Evolutionary conservation across 106 monocot genomes (phyloP).

Genomic region (Triglochin maritima): DNA sequence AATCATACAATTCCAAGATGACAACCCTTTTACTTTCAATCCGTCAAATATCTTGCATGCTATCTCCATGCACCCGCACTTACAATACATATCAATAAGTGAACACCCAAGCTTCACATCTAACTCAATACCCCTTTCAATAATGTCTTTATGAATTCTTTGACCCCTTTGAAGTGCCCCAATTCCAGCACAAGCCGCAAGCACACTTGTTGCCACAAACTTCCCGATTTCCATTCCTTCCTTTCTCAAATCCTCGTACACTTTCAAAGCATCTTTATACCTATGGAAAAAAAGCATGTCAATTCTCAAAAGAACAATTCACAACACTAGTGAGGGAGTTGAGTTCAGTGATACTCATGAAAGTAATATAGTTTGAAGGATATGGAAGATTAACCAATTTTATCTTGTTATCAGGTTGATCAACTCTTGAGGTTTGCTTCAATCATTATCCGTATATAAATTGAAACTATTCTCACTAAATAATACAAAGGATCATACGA

Average conservation of each 20-base stretch:
- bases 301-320: too few species aligned
- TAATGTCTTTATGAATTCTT: constrained; percentile 48
- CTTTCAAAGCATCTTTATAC: constrained; percentile 37
- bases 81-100: constrained; percentile 84
- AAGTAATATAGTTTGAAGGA: too few species aligned
- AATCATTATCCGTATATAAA: too few species aligned
- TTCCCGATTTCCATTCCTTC: constrained; percentile 35
- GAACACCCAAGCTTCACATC: constrained; percentile 59
- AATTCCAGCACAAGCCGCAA: constrained; percentile 57
- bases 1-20: constrained; percentile 80
- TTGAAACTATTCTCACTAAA: too few species aligned
- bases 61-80: constrained; percentile 62
- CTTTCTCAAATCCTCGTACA: constrained; percentile 43
- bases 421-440: too few species aligned
- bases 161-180: constrained; percentile 50
- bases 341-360: too few species aligned
- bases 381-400: too few species aligned
- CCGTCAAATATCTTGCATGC: constrained; percentile 45
- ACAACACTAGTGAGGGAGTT: too few species aligned
- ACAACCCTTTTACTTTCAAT: constrained; percentile 25
- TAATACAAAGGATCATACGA: too few species aligned
- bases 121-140: constrained; percentile 29
- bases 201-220: constrained; percentile 52
- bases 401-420: too few species aligned
- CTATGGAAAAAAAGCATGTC: not conserved